A percentile compares a stretch with the other conserved stretches of the same genome.
These are phyloP conservation scores for Cladosporium sp. DNA, from an alignment of 2,329 filamentous ascomycete genomes.

Conservation along the genomic window DNA sequence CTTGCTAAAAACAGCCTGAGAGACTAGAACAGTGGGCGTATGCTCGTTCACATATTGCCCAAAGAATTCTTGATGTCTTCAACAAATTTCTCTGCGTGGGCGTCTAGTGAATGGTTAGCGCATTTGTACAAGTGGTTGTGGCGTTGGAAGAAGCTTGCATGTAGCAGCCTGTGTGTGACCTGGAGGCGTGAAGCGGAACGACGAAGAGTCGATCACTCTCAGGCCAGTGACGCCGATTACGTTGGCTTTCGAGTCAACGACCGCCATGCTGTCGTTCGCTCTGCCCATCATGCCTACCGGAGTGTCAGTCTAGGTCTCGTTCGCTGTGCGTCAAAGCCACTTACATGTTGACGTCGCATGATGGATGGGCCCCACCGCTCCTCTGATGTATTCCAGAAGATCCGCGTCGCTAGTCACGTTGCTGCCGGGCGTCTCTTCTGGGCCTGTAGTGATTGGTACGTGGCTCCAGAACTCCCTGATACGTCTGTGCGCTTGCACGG, in stretches of 20 bases:
- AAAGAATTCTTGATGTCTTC: slow-evolving; percentile 8
- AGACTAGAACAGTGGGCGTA: background rate
- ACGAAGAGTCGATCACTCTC: slow-evolving; percentile 56
- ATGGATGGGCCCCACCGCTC: slow-evolving; percentile 6
- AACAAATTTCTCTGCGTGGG: slow-evolving; percentile 15
- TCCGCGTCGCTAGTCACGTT: slow-evolving; percentile 45
- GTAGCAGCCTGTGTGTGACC: slow-evolving; percentile 15
- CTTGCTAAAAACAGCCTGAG: background rate
- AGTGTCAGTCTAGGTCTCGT: slow-evolving; percentile 58
- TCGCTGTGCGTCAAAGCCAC: slow-evolving; percentile 28
- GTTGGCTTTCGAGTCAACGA: slow-evolving; percentile 57
- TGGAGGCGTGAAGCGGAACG: slow-evolving; percentile 13
- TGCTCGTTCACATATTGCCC: background rate
- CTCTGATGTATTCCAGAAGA: slow-evolving; percentile 49
- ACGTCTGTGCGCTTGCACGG: slow-evolving; percentile 29
- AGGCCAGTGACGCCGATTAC: slow-evolving; percentile 58
- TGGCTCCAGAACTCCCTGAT: slow-evolving; percentile 14
- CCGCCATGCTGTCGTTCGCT: slow-evolving; percentile 54
- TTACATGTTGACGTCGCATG: slow-evolving; percentile 12
- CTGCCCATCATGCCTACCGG: slow-evolving; percentile 58
- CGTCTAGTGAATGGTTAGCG: background rate
- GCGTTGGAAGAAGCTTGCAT: background rate
- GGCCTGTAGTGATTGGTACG: background rate
- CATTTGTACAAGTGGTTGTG: background rate
- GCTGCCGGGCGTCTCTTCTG: slow-evolving; percentile 45